These are phyloP conservation scores for Kwoniella heveanensis DNA, from an alignment of 768 basidiomycete species.

Conservation along the genomic window DNA sequence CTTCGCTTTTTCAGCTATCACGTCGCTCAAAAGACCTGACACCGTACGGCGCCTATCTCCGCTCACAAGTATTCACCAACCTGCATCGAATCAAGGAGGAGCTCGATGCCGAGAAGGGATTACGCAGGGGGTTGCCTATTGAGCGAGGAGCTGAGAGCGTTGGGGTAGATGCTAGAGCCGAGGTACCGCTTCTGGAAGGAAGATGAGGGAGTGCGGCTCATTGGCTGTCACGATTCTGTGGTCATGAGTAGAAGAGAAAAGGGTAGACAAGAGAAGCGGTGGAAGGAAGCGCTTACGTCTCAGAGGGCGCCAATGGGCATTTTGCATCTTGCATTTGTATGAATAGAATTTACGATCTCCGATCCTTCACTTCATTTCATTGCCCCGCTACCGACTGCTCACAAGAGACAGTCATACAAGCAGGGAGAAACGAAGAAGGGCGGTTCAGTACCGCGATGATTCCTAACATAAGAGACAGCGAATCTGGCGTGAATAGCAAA, in stretches of 20 bases:
- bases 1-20: conserved; percentile 39
- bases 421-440: no score
- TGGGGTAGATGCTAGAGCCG: background rate
- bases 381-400: no score
- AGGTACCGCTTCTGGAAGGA: conserved; percentile 17
- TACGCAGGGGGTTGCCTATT: background rate
- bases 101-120: conserved; percentile 6
- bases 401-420: no score
- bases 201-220: conserved; percentile 1
- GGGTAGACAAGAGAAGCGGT: no score
- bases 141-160: conserved; percentile 1
- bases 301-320: no score
- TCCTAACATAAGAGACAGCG: no score
- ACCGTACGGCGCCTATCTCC: conserved; percentile 47
- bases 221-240: no score
- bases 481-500: no score
- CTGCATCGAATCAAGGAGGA: conserved; percentile 31
- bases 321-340: background rate
- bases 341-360: background rate
- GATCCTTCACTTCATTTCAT: no score
- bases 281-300: no score
- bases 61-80: conserved; percentile 44
- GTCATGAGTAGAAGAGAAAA: no score
- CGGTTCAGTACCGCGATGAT: no score
- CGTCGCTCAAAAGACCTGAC: conserved; percentile 44